These are phyloP conservation scores for Apiospora koreana DNA, from an alignment of 2,329 filamentous ascomycete species.

Conservation along the genomic window DNA sequence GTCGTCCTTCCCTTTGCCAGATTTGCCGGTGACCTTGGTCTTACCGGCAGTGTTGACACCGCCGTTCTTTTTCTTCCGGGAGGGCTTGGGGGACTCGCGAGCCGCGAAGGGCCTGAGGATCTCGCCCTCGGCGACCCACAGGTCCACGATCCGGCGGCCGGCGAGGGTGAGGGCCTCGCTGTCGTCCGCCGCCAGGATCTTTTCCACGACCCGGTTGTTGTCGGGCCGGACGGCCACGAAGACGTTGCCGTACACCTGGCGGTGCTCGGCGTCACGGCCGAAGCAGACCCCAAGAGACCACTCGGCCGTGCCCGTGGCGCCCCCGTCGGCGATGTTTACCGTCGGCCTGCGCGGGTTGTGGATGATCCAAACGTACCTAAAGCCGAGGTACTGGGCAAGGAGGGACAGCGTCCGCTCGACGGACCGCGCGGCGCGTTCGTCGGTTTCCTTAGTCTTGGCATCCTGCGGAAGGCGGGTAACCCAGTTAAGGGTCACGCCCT, in stretches of 20 bases:
- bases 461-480: background rate
- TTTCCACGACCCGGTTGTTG: background rate
- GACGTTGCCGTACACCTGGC: background rate
- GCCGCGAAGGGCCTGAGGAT: too few species aligned
- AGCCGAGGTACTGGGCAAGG: background rate
- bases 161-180: too few species aligned
- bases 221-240: background rate
- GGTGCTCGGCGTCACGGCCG: background rate
- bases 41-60: too few species aligned
- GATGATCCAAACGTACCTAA: background rate
- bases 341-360: background rate
- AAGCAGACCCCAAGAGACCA: background rate
- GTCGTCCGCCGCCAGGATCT: background rate
- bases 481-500: background rate
- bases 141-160: background rate
- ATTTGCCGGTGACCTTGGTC: too few species aligned
- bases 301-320: background rate
- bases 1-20: too few species aligned
- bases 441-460: background rate
- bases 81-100: too few species aligned
- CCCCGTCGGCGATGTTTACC: background rate
- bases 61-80: too few species aligned
- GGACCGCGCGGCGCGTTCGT: background rate
- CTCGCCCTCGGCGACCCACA: background rate
- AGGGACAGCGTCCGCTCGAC: background rate